phyloP scores from a whole-genome alignment of 306 rosid species.

The Cucumis melo region DNA sequence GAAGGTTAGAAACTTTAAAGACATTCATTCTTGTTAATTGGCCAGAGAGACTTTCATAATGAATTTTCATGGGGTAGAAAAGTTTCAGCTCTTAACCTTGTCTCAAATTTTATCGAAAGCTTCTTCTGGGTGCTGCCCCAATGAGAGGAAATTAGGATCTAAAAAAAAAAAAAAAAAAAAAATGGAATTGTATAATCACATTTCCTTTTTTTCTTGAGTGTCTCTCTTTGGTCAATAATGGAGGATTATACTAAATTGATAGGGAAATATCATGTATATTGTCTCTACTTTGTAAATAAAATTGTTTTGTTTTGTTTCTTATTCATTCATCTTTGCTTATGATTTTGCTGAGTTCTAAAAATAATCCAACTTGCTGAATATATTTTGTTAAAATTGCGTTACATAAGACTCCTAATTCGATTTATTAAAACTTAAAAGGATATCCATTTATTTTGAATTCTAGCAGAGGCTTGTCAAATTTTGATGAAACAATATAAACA shows the following conservation, averaged over 20 bases:
- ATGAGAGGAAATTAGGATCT: neutral
- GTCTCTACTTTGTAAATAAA: neutral
- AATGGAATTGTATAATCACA: slow-evolving; percentile 6
- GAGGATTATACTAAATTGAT: neutral
- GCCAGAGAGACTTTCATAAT: neutral
- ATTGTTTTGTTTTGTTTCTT: neutral
- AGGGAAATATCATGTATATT: neutral
- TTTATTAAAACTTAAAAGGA: too few species aligned
- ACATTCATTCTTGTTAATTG: neutral
- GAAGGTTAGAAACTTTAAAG: slow-evolving; percentile 17
- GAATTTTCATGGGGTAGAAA: neutral
- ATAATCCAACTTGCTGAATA: too few species aligned
- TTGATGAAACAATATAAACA: too few species aligned
- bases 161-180: neutral
- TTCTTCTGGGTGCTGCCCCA: neutral
- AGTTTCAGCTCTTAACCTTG: neutral
- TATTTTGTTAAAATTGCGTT: too few species aligned
- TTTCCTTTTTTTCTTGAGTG: neutral
- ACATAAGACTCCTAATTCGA: too few species aligned
- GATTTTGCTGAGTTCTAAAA: neutral
- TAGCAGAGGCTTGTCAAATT: too few species aligned
- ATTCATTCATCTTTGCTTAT: too few species aligned
- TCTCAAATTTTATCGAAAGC: neutral
- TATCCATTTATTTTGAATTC: too few species aligned
- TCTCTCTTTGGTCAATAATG: slow-evolving; percentile 1